These are phyloP conservation scores for Wickerhamiella kazuoi DNA, from an alignment of 805 yeast species.

Conservation along the genomic window DNA sequence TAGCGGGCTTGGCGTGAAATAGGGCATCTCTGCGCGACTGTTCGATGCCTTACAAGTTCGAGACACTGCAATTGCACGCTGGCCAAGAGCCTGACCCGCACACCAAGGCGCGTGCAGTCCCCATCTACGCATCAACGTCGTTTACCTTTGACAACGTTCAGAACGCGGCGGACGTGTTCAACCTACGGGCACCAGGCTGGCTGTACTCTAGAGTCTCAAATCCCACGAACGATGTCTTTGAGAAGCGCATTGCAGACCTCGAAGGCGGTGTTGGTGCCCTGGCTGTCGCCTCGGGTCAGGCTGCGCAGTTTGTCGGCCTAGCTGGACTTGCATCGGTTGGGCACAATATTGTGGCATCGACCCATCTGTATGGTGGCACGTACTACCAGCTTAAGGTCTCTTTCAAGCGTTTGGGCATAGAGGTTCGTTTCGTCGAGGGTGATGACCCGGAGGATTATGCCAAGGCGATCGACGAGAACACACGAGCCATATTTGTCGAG, in stretches of 20 bases:
- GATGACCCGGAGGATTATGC: conserved; percentile 58
- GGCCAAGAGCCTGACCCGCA: conserved; percentile 62
- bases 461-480: conserved; percentile 56
- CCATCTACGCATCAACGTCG: conserved; percentile 83
- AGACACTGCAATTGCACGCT: conserved; percentile 86
- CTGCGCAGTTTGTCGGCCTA: conserved; percentile 79
- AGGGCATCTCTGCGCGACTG: too few relatives aligned
- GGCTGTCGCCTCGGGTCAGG: conserved; percentile 89
- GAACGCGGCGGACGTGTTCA: conserved; percentile 84
- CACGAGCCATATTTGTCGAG: conserved; percentile 81
- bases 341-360: conserved; percentile 75
- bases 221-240: conserved; percentile 86
- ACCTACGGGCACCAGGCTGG: conserved; percentile 65
- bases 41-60: too few relatives aligned
- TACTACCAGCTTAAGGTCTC: conserved; percentile 89
- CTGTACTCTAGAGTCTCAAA: conserved; percentile 82
- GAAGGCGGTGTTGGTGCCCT: conserved; percentile 87
- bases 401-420: conserved; percentile 76
- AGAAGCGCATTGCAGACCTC: conserved; percentile 77
- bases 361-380: conserved; percentile 88
- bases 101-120: conserved; percentile 71
- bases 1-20: conserved; percentile 52
- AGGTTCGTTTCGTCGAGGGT: conserved; percentile 69
- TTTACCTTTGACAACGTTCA: conserved; percentile 73
- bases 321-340: conserved; percentile 73